Evolutionary conservation across 306 rosid species (phyloP).

Genomic region (Datisca glomerata): DNA sequence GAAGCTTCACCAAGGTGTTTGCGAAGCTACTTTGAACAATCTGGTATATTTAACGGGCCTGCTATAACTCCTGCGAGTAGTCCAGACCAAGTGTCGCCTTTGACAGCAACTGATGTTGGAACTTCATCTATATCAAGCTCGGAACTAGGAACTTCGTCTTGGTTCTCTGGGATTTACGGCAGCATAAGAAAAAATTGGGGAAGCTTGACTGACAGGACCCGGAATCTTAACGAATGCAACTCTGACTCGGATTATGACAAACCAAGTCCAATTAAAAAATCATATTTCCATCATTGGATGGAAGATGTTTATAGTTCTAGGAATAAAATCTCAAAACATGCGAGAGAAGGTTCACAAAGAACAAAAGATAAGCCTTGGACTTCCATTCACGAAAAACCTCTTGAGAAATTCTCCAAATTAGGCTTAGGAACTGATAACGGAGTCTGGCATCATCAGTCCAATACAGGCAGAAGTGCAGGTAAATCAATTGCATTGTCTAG

Average conservation of each 20-base stretch:
- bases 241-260: constrained; percentile 56
- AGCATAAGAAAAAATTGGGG: constrained; percentile 32
- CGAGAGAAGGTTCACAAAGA: constrained; percentile 19
- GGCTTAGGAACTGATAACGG: constrained; percentile 47
- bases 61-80: constrained; percentile 72
- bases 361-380: constrained; percentile 28
- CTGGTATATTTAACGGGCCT: constrained; percentile 38
- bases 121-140: constrained; percentile 87
- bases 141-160: constrained; percentile 56
- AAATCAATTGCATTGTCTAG: constrained; percentile 52
- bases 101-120: constrained; percentile 77
- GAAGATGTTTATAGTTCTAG: constrained; percentile 33
- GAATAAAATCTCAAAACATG: constrained; percentile 31
- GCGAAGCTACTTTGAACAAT: constrained; percentile 26
- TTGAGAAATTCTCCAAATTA: constrained; percentile 41
- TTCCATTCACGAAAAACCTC: constrained; percentile 40
- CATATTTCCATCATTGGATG: constrained; percentile 68
- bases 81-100: constrained; percentile 59
- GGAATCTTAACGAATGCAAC: constrained; percentile 39
- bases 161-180: constrained; percentile 30
- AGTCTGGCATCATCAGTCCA: constrained; percentile 30
- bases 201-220: constrained; percentile 23
- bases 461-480: constrained; percentile 66
- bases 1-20: constrained; percentile 24
- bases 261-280: constrained; percentile 36